phyloP scores from a whole-genome alignment of 2,329 filamentous ascomycete species.

The Epichloe coenophiala region DNA sequence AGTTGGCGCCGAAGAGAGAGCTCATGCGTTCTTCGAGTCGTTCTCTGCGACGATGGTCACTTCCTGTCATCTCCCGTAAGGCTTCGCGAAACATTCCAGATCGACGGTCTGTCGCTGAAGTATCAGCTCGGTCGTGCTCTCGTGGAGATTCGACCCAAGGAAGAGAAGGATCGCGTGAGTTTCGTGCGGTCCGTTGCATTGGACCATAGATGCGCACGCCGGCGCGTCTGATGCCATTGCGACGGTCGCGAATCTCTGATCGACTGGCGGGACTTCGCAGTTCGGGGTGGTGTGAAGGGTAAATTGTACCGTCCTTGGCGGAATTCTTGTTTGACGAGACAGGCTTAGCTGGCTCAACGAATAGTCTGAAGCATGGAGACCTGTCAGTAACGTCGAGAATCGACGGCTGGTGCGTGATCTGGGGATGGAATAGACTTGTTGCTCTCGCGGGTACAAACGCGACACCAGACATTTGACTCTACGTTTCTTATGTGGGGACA shows the following conservation, averaged over 20 bases:
- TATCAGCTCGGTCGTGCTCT: conserved; percentile 1
- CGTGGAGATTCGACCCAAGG: conserved; percentile 12
- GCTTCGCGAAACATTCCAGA: conserved; percentile 5
- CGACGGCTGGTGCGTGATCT: not conserved
- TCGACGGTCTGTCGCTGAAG: not conserved
- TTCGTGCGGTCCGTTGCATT: conserved; percentile 12
- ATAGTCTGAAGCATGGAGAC: conserved; percentile 23
- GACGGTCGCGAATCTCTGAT: conserved; percentile 18
- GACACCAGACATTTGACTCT: conserved; percentile 3
- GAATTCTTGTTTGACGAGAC: conserved; percentile 24
- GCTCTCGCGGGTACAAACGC: conserved; percentile 3
- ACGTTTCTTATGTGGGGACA: not conserved
- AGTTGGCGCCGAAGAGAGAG: conserved; percentile 11
- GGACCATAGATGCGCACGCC: conserved; percentile 15
- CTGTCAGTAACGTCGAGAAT: conserved; percentile 6
- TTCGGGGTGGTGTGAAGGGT: conserved; percentile 22
- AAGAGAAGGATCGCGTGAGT: conserved; percentile 7
- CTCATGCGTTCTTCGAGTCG: conserved; percentile 16
- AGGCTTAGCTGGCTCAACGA: conserved; percentile 32
- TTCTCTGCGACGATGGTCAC: conserved; percentile 13
- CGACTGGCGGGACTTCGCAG: conserved; percentile 25
- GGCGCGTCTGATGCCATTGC: conserved; percentile 10
- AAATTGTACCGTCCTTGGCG: conserved; percentile 13
- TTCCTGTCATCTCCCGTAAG: conserved; percentile 9
- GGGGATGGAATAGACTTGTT: not conserved